phyloP scores from a whole-genome alignment of 225 moss, liverwort and hornwort species.

The Sphagnum contortum region DNA sequence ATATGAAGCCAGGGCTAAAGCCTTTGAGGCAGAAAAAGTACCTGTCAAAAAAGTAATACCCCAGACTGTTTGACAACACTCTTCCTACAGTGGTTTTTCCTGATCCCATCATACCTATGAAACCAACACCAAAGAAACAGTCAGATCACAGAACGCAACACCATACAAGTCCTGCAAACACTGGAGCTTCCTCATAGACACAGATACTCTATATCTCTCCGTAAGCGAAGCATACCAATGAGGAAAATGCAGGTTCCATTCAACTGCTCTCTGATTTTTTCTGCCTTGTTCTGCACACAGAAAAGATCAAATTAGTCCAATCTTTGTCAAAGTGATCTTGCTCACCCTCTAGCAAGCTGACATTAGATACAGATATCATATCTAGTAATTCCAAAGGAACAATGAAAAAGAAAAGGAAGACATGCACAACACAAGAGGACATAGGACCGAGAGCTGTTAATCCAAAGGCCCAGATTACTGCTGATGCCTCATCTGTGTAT shows the following conservation, averaged over 20 bases:
- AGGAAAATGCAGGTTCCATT: constrained; percentile 57
- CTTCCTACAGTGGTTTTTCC: constrained; percentile 85
- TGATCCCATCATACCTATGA: constrained; percentile 81
- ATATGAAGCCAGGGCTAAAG: too few relatives aligned
- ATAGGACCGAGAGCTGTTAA: too few relatives aligned
- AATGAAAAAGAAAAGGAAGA: too few relatives aligned
- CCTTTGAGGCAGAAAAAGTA: constrained; percentile 8
- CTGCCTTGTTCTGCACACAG: constrained; percentile 21
- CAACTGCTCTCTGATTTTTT: constrained; percentile 28
- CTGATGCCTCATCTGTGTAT: too few relatives aligned
- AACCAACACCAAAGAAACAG: background rate
- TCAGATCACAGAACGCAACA: background rate
- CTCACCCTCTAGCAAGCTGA: too few relatives aligned
- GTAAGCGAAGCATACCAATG: constrained; percentile 27
- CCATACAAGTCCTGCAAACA: background rate
- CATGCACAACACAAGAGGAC: too few relatives aligned
- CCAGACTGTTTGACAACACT: constrained; percentile 56
- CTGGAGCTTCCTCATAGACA: background rate
- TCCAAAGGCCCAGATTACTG: too few relatives aligned
- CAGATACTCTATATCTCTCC: too few relatives aligned
- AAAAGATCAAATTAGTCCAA: too few relatives aligned
- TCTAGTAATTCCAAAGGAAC: too few relatives aligned
- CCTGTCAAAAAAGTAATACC: constrained; percentile 77
- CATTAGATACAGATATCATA: too few relatives aligned
- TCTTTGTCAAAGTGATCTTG: too few relatives aligned